A percentile compares a stretch with the other conserved stretches of the same genome.
phyloP scores from a whole-genome alignment of 495 filamentous ascomycete genomes.

The Aspergillus campestris region DNA sequence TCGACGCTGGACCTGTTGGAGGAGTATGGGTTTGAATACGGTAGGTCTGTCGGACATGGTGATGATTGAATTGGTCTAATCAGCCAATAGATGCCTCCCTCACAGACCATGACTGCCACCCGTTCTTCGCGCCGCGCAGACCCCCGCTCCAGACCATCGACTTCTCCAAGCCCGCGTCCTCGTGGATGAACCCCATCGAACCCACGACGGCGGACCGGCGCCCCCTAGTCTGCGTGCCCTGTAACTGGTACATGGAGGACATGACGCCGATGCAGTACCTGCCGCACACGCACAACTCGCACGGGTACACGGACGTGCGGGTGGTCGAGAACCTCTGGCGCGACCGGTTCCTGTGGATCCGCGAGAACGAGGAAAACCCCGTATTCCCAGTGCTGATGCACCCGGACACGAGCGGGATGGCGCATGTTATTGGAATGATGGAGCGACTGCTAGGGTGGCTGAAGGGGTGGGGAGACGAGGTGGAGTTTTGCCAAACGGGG shows the following conservation, averaged over 20 bases:
- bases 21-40: constrained; percentile 43
- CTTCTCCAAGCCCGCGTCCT: constrained; percentile 37
- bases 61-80: too few relatives aligned
- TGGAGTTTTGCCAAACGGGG: constrained; percentile 33
- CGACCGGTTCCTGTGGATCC: constrained; percentile 41
- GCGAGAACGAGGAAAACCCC: constrained; percentile 27
- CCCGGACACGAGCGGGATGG: constrained; percentile 55
- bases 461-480: constrained; percentile 37
- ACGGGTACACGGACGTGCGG: constrained; percentile 44
- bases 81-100: constrained; percentile 38
- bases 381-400: constrained; percentile 47
- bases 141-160: constrained; percentile 42
- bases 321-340: constrained; percentile 48
- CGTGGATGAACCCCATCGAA: constrained; percentile 52
- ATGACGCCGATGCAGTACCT: constrained; percentile 49
- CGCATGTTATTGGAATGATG: constrained; percentile 53
- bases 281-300: constrained; percentile 40
- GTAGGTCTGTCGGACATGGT: constrained; percentile 3
- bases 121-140: constrained; percentile 42
- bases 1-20: constrained; percentile 41
- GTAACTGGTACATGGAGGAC: constrained; percentile 51
- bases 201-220: constrained; percentile 15
- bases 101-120: constrained; percentile 45
- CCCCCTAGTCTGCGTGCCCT: constrained; percentile 44
- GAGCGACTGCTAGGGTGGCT: constrained; percentile 48